A percentile compares a stretch with the other conserved stretches of the same genome.
Evolutionary conservation across 768 basidiomycete genomes (phyloP).

Genomic region (Tricholoma hemisulphureum): DNA sequence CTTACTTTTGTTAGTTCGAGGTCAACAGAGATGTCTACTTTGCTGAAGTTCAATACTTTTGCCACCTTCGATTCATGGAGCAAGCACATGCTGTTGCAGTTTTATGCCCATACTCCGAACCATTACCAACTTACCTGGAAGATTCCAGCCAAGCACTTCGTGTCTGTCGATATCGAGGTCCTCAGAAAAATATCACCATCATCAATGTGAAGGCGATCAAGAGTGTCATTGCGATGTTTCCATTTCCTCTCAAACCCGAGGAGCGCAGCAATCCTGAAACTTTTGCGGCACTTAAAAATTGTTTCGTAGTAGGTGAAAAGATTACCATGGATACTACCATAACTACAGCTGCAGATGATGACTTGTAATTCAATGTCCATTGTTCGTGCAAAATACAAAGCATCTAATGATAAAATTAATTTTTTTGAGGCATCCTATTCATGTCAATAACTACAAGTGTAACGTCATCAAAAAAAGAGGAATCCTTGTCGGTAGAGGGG

Average conservation of each 20-base stretch:
- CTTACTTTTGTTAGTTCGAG: background rate
- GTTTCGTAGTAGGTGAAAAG: background rate
- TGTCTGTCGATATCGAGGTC: background rate
- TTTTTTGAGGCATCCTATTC: background rate
- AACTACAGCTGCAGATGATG: background rate
- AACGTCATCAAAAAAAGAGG: no score
- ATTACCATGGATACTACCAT: background rate
- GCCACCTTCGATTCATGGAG: background rate
- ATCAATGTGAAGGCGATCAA: no score
- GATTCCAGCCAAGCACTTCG: background rate
- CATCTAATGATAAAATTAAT: background rate
- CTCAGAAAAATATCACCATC: background rate
- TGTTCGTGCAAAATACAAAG: background rate
- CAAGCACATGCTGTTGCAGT: background rate
- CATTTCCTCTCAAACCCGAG: background rate
- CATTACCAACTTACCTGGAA: background rate
- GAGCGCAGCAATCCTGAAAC: background rate
- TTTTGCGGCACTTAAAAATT: background rate
- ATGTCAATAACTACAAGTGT: background rate
- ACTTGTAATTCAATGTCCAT: background rate
- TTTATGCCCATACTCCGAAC: background rate
- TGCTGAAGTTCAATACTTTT: background rate
- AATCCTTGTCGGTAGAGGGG: no score
- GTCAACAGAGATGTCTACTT: background rate
- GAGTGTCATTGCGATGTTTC: no score